These are phyloP conservation scores for Pontederia paniculata DNA, from an alignment of 176 grass and related monocot species.

Conservation along the genomic window DNA sequence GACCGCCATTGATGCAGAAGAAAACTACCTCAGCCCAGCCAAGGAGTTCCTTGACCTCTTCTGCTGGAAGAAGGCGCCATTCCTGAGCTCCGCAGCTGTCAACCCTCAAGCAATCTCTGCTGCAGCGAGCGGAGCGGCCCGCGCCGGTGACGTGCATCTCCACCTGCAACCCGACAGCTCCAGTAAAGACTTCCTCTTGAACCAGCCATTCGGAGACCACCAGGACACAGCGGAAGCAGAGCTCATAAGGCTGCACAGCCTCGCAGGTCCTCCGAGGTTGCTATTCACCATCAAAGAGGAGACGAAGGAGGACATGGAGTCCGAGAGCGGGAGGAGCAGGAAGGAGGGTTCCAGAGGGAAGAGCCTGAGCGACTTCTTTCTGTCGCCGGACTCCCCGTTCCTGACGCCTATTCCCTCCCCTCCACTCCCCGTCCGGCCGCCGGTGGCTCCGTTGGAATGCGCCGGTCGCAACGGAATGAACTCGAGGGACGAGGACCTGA, in stretches of 20 bases:
- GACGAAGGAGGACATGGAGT: conserved; percentile 14
- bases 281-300: conserved; percentile 22
- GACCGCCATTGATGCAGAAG: not conserved
- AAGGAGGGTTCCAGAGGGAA: conserved; percentile 6
- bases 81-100: conserved; percentile 2
- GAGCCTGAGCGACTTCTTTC: conserved; percentile 13
- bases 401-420: conserved; percentile 11
- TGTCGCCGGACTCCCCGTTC: not conserved
- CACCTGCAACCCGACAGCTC: not conserved
- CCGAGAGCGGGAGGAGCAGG: conserved; percentile 5
- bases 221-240: conserved; percentile 9
- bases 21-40: not conserved
- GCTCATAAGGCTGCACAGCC: conserved; percentile 12
- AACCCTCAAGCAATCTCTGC: not conserved
- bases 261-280: conserved; percentile 10
- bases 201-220: not conserved
- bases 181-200: not conserved
- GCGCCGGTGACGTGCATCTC: not conserved
- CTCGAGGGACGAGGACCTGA: not conserved
- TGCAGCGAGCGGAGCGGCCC: not conserved
- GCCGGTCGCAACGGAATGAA: not conserved
- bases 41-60: conserved; percentile 7
- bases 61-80: conserved; percentile 13
- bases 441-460: not conserved
- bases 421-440: not conserved